phyloP scores from a whole-genome alignment of 1,284 basidiomycete genomes.

The Pyrrhoderma lamaoense region DNA sequence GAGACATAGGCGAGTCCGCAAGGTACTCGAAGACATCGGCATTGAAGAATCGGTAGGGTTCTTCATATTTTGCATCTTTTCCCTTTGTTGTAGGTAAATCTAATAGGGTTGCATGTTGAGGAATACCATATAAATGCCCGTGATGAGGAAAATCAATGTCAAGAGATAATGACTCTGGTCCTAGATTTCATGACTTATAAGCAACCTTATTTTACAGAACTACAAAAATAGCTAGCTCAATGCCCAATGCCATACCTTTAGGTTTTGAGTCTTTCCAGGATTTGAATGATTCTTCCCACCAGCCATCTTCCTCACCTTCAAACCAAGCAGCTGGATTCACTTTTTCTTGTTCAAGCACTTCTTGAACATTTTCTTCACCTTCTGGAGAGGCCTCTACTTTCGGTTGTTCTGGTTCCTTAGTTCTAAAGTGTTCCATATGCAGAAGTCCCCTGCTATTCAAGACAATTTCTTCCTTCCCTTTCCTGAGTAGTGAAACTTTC shows the following conservation, averaged over 20 bases:
- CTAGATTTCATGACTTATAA: constrained; percentile 32
- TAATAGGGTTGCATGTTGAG: constrained; percentile 91
- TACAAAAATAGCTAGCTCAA: background rate
- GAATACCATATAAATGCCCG: constrained; percentile 88
- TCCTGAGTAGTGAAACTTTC: constrained; percentile 60
- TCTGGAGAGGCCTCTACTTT: constrained; percentile 29
- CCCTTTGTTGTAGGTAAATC: constrained; percentile 82
- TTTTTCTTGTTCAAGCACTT: constrained; percentile 39
- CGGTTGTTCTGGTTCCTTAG: constrained; percentile 43
- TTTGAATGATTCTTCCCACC: constrained; percentile 86
- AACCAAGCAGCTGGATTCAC: constrained; percentile 72
- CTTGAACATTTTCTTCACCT: constrained; percentile 43
- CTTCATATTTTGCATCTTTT: constrained; percentile 63
- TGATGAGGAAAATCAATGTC: constrained; percentile 93
- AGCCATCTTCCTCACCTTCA: constrained; percentile 78
- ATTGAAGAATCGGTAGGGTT: constrained; percentile 95
- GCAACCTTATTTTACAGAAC: background rate
- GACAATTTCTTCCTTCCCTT: constrained; percentile 78
- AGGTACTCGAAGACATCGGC: constrained; percentile 97
- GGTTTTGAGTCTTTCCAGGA: constrained; percentile 91
- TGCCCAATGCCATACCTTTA: constrained; percentile 56
- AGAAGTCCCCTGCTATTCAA: constrained; percentile 87
- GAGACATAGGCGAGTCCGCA: constrained; percentile 83
- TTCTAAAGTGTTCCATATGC: constrained; percentile 97
- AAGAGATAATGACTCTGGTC: constrained; percentile 88